phyloP scores from a whole-genome alignment of 306 rosid genomes.

The Cyamopsis tetragonoloba region DNA sequence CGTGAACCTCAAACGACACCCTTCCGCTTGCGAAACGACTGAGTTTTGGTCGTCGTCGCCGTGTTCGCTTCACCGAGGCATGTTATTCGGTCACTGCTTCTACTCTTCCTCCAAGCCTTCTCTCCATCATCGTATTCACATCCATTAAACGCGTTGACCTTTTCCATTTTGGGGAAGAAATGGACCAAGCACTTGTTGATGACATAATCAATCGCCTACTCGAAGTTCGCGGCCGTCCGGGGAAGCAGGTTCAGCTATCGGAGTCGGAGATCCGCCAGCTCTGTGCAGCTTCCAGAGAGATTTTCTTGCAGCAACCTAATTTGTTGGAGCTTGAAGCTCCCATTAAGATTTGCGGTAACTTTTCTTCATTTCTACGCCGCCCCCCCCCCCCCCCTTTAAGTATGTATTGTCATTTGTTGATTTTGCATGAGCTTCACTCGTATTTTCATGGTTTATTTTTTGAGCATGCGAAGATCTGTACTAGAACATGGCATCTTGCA shows the following conservation, averaged over 20 bases:
- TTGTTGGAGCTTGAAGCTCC: constrained; percentile 93
- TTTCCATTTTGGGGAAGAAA: constrained; percentile 6
- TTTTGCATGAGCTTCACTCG: background rate
- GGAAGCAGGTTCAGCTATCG: constrained; percentile 93
- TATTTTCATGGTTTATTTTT: background rate
- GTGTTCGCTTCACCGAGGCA: constrained; percentile 31
- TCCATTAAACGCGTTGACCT: constrained; percentile 26
- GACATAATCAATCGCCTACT: constrained; percentile 91
- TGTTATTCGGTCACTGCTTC: constrained; percentile 22
- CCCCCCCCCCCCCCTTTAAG: background rate
- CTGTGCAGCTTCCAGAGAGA: constrained; percentile 60
- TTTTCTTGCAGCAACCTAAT: constrained; percentile 87
- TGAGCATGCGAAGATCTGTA: background rate
- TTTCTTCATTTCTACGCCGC: background rate
- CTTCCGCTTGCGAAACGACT: constrained; percentile 35
- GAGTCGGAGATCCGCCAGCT: constrained; percentile 97
- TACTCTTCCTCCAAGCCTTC: background rate
- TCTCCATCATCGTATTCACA: background rate
- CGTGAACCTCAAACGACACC: constrained; percentile 30
- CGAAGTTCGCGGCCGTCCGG: constrained; percentile 85
- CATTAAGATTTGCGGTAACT: constrained; percentile 91
- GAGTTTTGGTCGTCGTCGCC: background rate
- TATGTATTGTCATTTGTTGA: background rate
- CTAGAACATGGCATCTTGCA: background rate
- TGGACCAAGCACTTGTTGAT: constrained; percentile 74